Evolutionary conservation across 352 stramenopile genomes (phyloP), one percentile per base, ranked within the genome.

Genomic region (Pythium aphanidermatum): DNA sequence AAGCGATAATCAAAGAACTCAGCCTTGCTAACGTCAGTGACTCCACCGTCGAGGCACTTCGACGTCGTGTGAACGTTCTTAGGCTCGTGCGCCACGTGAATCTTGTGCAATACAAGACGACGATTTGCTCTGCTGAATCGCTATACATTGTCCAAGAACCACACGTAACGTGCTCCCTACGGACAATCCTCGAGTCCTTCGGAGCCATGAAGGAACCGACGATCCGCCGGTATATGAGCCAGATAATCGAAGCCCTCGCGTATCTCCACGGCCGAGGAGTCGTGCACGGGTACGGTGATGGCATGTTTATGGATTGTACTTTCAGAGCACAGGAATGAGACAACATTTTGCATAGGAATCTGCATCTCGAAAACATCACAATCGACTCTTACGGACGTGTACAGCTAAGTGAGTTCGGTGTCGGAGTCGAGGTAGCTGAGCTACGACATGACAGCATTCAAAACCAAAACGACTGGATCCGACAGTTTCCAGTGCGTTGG

Each of bases 151-250:
- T 83, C 0, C 46, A 81, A 29, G 49, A 65, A 4, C 29, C 48
- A 1, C 60, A 61, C 14, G 20, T 74, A 29, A 70, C 59, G 35
- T 86, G 74, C 37, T 64, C 64, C n/a, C 38, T 86, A 3, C 46
- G 54, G 14, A 84, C 74, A 19, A 81, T 86, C 24, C 55, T 89
- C 2, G 62, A 68, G 39, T 80, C 72, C 8, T 89, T 89, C 51
- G 77, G 77, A 1, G 46, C 63, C 0, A 89, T 89, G 77, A 86
- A 83, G 20, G 77, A 89, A 40, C 44, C 72, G 9, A 84, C 70
- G 14, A 78, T 89, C 35, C 74, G 72, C 0, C 68, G 74, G 0
- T 90, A 90, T 21, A n/a, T 85, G 10, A 13, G 67, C 13, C 77
- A 90, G 32, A 39, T 87, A 12, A 47, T 86, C 1, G 59, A 86